phyloP scores from a whole-genome alignment of 495 filamentous ascomycete genomes.

The Sabuloglossum arenarium region DNA sequence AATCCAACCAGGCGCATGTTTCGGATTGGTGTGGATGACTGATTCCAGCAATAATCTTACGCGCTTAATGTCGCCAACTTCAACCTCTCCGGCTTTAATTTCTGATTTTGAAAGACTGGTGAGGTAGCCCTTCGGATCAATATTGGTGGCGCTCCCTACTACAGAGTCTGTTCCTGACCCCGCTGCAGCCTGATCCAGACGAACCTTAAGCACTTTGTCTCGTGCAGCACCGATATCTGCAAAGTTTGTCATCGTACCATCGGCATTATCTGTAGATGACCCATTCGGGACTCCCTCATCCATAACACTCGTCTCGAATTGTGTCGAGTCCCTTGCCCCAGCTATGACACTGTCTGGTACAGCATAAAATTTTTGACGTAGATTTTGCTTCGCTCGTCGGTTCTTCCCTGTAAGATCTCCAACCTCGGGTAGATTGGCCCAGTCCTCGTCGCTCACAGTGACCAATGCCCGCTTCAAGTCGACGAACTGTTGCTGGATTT shows the following conservation, averaged over 20 bases:
- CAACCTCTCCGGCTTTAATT: conserved; percentile 52
- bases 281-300: conserved; percentile 44
- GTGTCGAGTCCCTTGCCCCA: conserved; percentile 52
- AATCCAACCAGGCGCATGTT: conserved; percentile 92
- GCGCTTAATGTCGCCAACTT: conserved; percentile 87
- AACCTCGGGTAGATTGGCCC: conserved; percentile 87
- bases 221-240: conserved; percentile 91
- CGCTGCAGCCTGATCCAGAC: conserved; percentile 71
- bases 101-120: conserved; percentile 70
- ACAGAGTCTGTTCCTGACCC: conserved; percentile 46
- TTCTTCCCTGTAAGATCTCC: conserved; percentile 93
- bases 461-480: conserved; percentile 81
- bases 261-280: conserved; percentile 28
- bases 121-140: conserved; percentile 90
- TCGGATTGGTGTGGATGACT: conserved; percentile 87
- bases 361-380: conserved; percentile 76
- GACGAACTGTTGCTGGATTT: conserved; percentile 96
- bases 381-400: conserved; percentile 59
- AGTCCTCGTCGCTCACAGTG: conserved; percentile 83
- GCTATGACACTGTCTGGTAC: conserved; percentile 94
- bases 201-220: conserved; percentile 80
- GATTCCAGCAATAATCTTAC: conserved; percentile 85
- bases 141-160: conserved; percentile 66
- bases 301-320: conserved; percentile 66
- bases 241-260: conserved; percentile 92